A percentile compares a stretch with the other conserved stretches of the same genome.
These are phyloP conservation scores for Toxoplasma gondii DNA, from an alignment of 169 alveolate genomes.

Conservation along the genomic window DNA sequence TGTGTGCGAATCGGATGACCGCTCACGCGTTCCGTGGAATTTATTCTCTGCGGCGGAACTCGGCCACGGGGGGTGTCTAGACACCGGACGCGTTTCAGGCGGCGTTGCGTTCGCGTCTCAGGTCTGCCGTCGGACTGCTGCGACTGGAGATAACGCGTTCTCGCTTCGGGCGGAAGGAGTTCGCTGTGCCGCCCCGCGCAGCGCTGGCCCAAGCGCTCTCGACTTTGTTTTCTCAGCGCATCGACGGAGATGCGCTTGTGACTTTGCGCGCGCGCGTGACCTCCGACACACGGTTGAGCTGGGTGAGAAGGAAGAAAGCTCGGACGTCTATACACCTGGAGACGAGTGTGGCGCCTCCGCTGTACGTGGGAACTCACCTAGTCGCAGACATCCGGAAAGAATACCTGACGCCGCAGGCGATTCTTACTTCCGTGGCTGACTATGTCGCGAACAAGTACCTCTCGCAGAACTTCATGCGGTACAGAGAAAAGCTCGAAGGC, in stretches of 20 bases:
- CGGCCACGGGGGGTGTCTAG: not conserved
- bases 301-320: not conserved
- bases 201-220: not conserved
- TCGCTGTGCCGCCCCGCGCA: not conserved
- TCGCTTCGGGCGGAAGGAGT: not conserved
- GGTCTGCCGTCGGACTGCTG: not conserved
- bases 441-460: not conserved
- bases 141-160: slow-evolving; percentile 6
- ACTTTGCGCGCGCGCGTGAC: not conserved
- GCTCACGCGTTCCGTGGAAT: no score
- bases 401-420: not conserved
- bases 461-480: not conserved
- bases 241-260: not conserved
- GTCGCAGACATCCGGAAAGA: not conserved
- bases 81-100: not conserved
- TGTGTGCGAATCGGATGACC: no score
- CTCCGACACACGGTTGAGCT: slow-evolving; percentile 10
- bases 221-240: not conserved
- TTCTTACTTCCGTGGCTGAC: not conserved
- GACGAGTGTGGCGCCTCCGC: not conserved
- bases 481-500: not conserved
- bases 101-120: not conserved
- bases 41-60: no score
- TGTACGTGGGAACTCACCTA: not conserved
- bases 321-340: not conserved